Base-by-base conservation (phyloP, 441 rosid genomes). In the Arabidopsis lyrata region DNA sequence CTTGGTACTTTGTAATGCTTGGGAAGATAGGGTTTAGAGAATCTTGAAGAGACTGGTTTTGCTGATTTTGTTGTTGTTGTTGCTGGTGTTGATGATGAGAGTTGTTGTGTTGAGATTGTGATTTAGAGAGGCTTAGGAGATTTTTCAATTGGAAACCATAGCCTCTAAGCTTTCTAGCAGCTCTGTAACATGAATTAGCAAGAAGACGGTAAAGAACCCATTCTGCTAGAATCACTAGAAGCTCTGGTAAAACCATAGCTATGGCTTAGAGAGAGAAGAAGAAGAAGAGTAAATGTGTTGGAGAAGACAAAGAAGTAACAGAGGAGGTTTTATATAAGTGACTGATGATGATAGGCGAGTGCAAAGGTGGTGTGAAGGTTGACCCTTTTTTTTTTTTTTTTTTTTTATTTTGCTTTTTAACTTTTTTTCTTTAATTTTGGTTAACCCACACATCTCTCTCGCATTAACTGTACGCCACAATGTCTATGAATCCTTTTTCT, bases 121-220 rank as follows among this genome's bases (percentile, higher is more conserved):
- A 64, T 72, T 79, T 83, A 2, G 75, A 70, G 50, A 77, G 66
- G 77, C 77, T 77, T 14, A 81, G 77, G 29, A 80, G 84, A 68
- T 75, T 91, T 68, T 66, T 84, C 2, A 74, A 66, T 53, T 84
- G 78, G 73, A 83, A 82, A 12, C 87, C 91, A 73, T 78, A 85
- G 82, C 81, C 86, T 65, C 80, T 74, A 57, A 90, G 75, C 82
- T 88, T 93, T 71, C 73, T 82, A 20, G 88, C 88, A 34, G 93
- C 92, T 77, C 63, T 84, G 75, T 85, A 86, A 64, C 83, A 91
- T 18, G 95, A 87, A 72, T 81, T 87, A 47, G 92, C 91, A 18
- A 91, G 81, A 24, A 91, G 86, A 78, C 84, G 89, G 89, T 86
- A 85, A 57, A 88, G 63, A 6, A 89, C 72, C 95, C 90, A 83